Evolutionary conservation across 768 basidiomycete species (phyloP), one percentile per base, ranked within the genome.

Genomic region (Candolleomyces aberdarensis): DNA sequence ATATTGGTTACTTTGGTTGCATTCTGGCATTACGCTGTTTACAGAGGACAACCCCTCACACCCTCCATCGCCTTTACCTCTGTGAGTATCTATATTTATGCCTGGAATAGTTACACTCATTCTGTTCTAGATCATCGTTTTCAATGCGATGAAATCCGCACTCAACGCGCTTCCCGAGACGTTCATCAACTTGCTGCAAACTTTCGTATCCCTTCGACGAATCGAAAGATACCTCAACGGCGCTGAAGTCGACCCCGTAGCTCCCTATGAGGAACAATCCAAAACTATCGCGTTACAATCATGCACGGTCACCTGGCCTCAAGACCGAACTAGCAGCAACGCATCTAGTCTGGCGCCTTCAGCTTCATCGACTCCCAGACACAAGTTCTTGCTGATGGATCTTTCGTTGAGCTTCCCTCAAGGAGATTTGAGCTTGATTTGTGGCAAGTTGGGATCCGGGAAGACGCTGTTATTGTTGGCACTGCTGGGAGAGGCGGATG

Each of bases 241-340:
- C 9, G 82, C 83, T 1, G 95, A 98, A 73, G 86, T 97, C 15
- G 70, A 80, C 1, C 72, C 79, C 0, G 85, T 91, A 11, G 80
- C 79, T 4, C 85, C 86, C 3, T 71, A 91, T 8, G 72, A 78
- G 20, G 71, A 81, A 31, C 83, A 88, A 64, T 78, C 80, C n/a
- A 77, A 80, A 55, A 81, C 76, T 3, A 86, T 96, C 57, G 80
- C 87, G 0, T 83, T 96, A 65, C 89, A 89, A 69, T 90, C 89
- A 10, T 94, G 92, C 43, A 96, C 92, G 0, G 80, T 94, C 52
- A 92, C 93, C 1, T 98, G 95, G 95, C 91, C 95, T 0, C 86
- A 88, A 65, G 92, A 94, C 63, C 85, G 90, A 40, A 62, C 72
- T 20, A 75, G 74, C 48, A 78, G 82, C 26, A 68, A 69, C 1